These are phyloP conservation scores for Curvularia verruculosa DNA, from an alignment of 2,329 filamentous ascomycete species.

Conservation along the genomic window DNA sequence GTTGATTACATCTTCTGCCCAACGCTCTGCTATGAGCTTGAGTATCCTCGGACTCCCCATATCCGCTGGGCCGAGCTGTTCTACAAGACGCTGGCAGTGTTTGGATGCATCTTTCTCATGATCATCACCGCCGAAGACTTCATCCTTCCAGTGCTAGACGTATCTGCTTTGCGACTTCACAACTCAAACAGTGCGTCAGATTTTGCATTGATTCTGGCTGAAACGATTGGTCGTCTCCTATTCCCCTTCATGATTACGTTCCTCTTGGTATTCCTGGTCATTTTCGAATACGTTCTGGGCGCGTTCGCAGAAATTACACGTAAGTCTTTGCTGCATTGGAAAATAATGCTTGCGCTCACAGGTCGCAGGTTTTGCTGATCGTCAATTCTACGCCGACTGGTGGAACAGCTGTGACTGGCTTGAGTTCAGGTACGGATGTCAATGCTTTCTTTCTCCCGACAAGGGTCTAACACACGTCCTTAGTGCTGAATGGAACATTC, in stretches of 20 bases:
- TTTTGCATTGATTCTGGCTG: constrained; percentile 77
- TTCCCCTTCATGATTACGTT: constrained; percentile 98
- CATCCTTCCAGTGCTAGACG: constrained; percentile 85
- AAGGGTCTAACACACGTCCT: neutral
- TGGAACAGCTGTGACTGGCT: constrained; percentile 85
- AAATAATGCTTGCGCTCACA: neutral
- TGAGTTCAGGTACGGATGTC: constrained; percentile 74
- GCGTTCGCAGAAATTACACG: constrained; percentile 91
- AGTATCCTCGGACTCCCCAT: constrained; percentile 82
- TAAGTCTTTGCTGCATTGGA: constrained; percentile 30
- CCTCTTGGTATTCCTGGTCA: constrained; percentile 93
- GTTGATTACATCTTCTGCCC: constrained; percentile 88
- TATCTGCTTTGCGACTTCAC: constrained; percentile 66
- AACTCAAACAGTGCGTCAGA: constrained; percentile 62
- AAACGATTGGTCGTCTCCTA: constrained; percentile 87
- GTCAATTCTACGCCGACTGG: constrained; percentile 57
- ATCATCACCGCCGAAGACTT: constrained; percentile 93
- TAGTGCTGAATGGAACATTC: constrained; percentile 54
- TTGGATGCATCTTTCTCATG: constrained; percentile 94
- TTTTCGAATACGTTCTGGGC: constrained; percentile 95
- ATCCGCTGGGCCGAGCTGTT: constrained; percentile 81
- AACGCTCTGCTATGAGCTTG: constrained; percentile 95
- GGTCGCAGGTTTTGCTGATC: constrained; percentile 6
- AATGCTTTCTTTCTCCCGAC: neutral
- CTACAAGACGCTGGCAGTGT: constrained; percentile 85